phyloP scores from a whole-genome alignment of 306 rosid genomes.

The Trifolium fragiferum region DNA sequence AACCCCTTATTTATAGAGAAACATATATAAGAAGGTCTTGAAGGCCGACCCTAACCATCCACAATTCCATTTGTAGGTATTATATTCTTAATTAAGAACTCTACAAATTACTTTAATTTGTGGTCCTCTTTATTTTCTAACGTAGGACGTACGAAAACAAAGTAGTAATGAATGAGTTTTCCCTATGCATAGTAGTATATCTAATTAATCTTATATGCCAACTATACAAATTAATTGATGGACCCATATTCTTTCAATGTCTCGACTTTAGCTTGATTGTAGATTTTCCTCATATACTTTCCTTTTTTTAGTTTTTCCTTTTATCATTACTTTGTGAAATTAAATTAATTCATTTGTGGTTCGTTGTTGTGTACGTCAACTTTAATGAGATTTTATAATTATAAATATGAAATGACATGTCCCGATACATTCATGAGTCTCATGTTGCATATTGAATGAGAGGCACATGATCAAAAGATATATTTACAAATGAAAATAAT shows the following conservation, averaged over 20 bases:
- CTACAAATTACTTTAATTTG: background rate
- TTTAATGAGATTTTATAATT: background rate
- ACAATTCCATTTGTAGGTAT: conserved; percentile 41
- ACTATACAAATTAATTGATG: background rate
- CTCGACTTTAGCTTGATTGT: background rate
- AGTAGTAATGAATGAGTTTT: conserved; percentile 33
- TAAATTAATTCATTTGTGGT: background rate
- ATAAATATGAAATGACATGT: no score
- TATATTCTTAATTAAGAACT: conserved; percentile 15
- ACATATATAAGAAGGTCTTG: conserved; percentile 38
- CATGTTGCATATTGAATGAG: no score
- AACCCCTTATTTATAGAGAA: no score
- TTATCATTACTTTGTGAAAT: background rate
- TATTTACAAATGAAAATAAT: no score
- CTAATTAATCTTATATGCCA: background rate
- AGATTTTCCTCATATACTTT: background rate
- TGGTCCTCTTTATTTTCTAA: conserved; percentile 54
- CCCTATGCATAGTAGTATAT: conserved; percentile 26
- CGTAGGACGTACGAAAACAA: conserved; percentile 39
- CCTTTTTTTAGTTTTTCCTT: background rate
- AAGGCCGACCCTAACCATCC: background rate
- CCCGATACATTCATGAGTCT: no score
- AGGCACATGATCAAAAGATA: no score
- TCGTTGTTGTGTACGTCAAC: background rate
- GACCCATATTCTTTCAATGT: conserved; percentile 2